A percentile compares a stretch with the other conserved stretches of the same genome.
Conservation (phyloP, 257 asterid species). For the Handroanthus guayacan region DNA sequence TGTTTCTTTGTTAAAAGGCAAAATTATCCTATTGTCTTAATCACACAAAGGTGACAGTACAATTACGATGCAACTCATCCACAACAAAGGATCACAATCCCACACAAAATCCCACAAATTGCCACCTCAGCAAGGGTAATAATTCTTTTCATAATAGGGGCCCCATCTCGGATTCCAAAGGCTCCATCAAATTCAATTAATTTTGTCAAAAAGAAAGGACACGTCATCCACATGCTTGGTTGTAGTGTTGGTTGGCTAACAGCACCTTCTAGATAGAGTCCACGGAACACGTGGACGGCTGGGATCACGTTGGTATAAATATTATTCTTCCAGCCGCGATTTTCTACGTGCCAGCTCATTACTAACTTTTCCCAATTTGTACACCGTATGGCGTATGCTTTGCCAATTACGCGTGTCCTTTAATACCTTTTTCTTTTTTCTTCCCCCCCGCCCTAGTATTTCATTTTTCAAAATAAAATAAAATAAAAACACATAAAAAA, state of each 20-base stretch:
- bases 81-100: too few species aligned
- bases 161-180: constrained; percentile 60
- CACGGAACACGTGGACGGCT: constrained; percentile 47
- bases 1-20: too few species aligned
- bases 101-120: too few species aligned
- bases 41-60: too few species aligned
- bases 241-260: constrained; percentile 48
- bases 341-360: constrained; percentile 50
- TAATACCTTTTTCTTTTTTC: too few species aligned
- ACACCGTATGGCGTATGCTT: too few species aligned
- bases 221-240: constrained; percentile 61
- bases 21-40: too few species aligned
- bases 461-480: too few species aligned
- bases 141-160: constrained; percentile 21
- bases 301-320: constrained; percentile 21
- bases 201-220: constrained; percentile 31
- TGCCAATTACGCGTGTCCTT: too few species aligned
- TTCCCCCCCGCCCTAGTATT: too few species aligned
- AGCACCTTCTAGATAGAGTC: constrained; percentile 41
- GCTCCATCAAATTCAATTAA: constrained; percentile 51
- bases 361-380: neutral
- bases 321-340: constrained; percentile 31
- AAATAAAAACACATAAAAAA: too few species aligned
- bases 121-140: neutral
- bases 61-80: too few species aligned